Conservation (phyloP, 148 eudicot genomes). For the Chenopodium berlandieri region DNA sequence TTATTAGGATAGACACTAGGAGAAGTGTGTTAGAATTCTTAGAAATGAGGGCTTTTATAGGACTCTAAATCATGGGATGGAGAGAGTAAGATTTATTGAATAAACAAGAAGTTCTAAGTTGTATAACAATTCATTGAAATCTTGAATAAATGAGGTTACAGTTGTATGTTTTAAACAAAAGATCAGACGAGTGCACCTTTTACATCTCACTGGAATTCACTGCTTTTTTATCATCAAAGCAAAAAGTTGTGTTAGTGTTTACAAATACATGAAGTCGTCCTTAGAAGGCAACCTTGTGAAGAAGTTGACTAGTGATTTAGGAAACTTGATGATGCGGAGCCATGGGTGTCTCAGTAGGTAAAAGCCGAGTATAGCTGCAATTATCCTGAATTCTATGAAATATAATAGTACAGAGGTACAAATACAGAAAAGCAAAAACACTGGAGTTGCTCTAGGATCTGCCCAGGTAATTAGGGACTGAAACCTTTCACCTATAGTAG, state of each 20-base stretch:
- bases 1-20: background rate
- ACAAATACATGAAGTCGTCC: conserved; percentile 35
- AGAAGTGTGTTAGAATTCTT: background rate
- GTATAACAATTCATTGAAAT: no score
- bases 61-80: background rate
- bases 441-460: conserved; percentile 42
- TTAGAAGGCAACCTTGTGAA: conserved; percentile 46
- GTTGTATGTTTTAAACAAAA: no score
- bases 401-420: conserved; percentile 38
- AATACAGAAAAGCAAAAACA: conserved; percentile 40
- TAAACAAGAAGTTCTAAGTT: background rate
- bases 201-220: background rate
- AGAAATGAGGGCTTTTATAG: background rate
- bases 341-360: conserved; percentile 45
- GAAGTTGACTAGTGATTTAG: conserved; percentile 38
- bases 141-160: no score
- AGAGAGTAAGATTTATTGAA: background rate
- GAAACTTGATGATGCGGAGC: conserved; percentile 37
- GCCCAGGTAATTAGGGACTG: conserved; percentile 42
- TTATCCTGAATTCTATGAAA: conserved; percentile 37
- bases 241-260: background rate
- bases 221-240: background rate
- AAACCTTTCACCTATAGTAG: conserved; percentile 42
- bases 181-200: background rate
- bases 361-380: conserved; percentile 32